These are phyloP conservation scores for Emmonsiellopsis sp. DNA, from an alignment of 2,329 filamentous ascomycete species.

Conservation along the genomic window DNA sequence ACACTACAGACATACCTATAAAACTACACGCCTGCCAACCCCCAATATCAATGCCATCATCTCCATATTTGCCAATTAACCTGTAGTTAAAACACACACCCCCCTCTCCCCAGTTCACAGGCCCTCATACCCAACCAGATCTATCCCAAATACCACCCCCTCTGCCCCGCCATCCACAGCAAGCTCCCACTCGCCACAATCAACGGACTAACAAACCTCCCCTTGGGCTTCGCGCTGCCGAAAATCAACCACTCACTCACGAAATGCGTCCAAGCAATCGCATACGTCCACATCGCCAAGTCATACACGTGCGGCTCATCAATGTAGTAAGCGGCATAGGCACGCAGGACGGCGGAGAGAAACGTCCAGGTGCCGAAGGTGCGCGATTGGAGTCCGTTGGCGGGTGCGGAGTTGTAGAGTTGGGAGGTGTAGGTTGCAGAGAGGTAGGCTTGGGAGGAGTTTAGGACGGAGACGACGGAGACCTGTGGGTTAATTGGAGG, in stretches of 20 bases:
- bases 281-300: constrained; percentile 72
- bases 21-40: too few species aligned
- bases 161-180: constrained; percentile 56
- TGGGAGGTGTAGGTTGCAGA: constrained; percentile 76
- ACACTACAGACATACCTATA: too few species aligned
- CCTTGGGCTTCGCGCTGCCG: constrained; percentile 60
- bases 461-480: constrained; percentile 71
- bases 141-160: constrained; percentile 24
- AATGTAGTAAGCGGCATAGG: constrained; percentile 80
- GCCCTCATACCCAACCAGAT: not conserved
- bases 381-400: constrained; percentile 64
- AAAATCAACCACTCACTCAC: constrained; percentile 72
- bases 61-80: too few species aligned
- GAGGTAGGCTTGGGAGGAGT: constrained; percentile 73
- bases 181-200: constrained; percentile 47
- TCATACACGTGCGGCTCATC: constrained; percentile 65
- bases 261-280: constrained; percentile 69
- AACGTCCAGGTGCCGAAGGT: constrained; percentile 86
- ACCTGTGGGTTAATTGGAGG: constrained; percentile 47
- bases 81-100: not conserved
- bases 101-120: not conserved
- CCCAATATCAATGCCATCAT: too few species aligned
- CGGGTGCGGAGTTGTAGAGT: constrained; percentile 57
- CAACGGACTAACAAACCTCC: constrained; percentile 51
- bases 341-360: constrained; percentile 63